Percentiles rank a stretch among this genome's conserved stretches.
phyloP scores from a whole-genome alignment of 2,329 filamentous ascomycete genomes.

The Dothiorella sarmentorum region DNA sequence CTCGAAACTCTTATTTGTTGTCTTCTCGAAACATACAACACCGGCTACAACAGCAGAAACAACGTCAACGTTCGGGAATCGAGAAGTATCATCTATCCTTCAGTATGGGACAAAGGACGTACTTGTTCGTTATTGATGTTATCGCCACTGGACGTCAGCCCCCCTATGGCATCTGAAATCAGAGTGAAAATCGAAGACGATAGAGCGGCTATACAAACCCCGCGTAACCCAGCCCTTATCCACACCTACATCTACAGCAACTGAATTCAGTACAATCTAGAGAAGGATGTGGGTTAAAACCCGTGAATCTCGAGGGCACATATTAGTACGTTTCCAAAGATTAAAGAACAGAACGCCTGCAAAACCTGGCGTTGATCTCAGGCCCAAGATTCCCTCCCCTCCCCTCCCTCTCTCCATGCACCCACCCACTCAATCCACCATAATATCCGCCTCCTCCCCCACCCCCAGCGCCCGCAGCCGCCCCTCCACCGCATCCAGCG shows the following conservation, averaged over 20 bases:
- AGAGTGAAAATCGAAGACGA: no score
- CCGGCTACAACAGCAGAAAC: neutral
- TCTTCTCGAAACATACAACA: neutral
- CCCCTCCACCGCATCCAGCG: conserved; percentile 9
- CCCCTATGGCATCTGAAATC: neutral
- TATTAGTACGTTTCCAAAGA: no score
- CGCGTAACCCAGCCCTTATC: no score
- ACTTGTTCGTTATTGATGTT: conserved; percentile 49
- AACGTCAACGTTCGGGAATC: neutral
- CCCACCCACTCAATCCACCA: conserved; percentile 3
- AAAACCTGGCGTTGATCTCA: no score
- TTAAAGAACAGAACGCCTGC: no score
- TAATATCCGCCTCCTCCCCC: conserved; percentile 9
- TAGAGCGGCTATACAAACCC: no score
- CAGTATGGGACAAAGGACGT: conserved; percentile 47
- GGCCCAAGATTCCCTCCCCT: no score
- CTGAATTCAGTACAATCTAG: no score
- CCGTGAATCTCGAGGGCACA: no score
- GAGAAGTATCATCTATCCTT: neutral
- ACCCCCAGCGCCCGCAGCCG: neutral
- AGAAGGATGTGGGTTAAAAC: no score
- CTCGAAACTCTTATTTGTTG: neutral
- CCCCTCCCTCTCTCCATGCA: neutral
- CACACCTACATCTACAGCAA: no score
- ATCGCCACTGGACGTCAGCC: conserved; percentile 23